Evolutionary conservation across 2,329 filamentous ascomycete genomes (phyloP).

Genomic region (Coniochaeta sp.): DNA sequence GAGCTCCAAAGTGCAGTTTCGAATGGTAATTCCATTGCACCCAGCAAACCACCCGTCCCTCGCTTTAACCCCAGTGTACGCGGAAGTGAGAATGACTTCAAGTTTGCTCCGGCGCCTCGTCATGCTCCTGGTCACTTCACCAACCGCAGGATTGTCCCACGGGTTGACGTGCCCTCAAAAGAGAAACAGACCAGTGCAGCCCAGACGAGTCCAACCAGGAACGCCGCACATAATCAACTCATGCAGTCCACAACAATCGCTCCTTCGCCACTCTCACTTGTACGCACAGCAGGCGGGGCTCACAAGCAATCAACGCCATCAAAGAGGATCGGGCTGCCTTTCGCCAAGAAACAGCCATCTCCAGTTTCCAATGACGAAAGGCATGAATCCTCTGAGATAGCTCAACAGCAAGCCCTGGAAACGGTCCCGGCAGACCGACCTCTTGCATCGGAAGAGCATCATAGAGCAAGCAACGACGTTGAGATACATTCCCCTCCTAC

Average conservation of each 20-base stretch:
- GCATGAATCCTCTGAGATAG: neutral
- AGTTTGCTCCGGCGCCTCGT: neutral
- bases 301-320: neutral
- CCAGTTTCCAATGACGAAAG: neutral
- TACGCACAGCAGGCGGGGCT: neutral
- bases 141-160: neutral
- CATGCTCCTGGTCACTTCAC: neutral
- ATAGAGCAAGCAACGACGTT: neutral
- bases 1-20: neutral
- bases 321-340: neutral
- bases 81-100: neutral
- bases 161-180: neutral
- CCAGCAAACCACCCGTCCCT: neutral
- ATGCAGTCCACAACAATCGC: neutral
- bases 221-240: neutral
- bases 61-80: neutral
- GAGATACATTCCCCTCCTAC: neutral
- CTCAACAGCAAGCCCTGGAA: neutral
- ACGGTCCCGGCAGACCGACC: neutral
- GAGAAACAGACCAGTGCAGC: neutral
- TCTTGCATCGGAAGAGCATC: neutral
- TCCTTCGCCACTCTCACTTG: neutral
- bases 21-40: neutral
- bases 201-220: neutral
- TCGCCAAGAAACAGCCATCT: neutral